phyloP scores from a whole-genome alignment of 2,329 filamentous ascomycete genomes.

The Fusarium cicatricum region DNA sequence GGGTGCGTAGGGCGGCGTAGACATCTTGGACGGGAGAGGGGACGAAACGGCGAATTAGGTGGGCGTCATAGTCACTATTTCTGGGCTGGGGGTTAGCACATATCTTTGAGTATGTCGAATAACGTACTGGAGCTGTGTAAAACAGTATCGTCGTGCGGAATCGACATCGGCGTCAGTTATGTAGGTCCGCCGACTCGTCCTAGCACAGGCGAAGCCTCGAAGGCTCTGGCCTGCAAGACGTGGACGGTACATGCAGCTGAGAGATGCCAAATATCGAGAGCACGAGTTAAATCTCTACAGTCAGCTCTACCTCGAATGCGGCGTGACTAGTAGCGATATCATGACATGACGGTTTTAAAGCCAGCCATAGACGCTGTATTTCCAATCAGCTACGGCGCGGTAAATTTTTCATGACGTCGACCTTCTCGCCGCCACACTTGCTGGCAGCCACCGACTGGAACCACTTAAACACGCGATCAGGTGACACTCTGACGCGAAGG shows the following conservation, averaged over 20 bases:
- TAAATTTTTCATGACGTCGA: slow-evolving; percentile 44
- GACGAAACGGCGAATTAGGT: slow-evolving; percentile 85
- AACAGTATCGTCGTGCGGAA: slow-evolving; percentile 63
- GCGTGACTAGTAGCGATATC: slow-evolving; percentile 15
- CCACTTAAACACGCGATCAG: slow-evolving; percentile 47
- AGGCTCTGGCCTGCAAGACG: slow-evolving; percentile 50
- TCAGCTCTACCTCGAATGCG: slow-evolving; percentile 2
- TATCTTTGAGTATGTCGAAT: accelerated
- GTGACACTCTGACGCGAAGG: slow-evolving; percentile 50
- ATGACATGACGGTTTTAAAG: slow-evolving; percentile 23
- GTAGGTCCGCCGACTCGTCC: slow-evolving; percentile 50
- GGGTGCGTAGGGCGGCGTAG: slow-evolving; percentile 88
- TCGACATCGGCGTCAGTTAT: slow-evolving; percentile 61
- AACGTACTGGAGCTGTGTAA: slow-evolving; percentile 59
- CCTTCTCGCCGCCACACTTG: slow-evolving; percentile 20
- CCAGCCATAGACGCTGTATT: slow-evolving; percentile 39
- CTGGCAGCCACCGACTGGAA: not conserved
- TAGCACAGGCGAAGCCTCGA: slow-evolving; percentile 45
- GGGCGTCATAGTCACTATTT: slow-evolving; percentile 88
- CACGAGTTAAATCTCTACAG: not conserved
- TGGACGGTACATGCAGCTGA: slow-evolving; percentile 51
- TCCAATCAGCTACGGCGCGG: slow-evolving; percentile 28
- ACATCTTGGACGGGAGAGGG: slow-evolving; percentile 77
- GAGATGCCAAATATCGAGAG: not conserved
- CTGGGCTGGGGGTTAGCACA: slow-evolving; percentile 54